Evolutionary conservation across 306 rosid species (phyloP).

Genomic region (Begonia loranthoides): DNA sequence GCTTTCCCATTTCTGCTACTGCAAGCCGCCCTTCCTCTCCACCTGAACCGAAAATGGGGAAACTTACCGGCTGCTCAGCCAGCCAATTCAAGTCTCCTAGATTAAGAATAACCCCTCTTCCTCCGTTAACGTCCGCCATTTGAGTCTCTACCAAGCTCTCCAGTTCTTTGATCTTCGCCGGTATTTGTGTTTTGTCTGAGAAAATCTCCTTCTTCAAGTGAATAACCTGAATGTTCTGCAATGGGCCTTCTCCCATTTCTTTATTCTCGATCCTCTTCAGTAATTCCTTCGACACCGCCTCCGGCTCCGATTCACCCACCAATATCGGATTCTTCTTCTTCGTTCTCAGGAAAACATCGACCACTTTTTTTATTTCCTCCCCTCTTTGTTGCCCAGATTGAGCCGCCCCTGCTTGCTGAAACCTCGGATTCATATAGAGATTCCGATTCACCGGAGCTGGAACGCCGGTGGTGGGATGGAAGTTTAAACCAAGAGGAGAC

Average conservation of each 20-base stretch:
- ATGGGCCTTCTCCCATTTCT: slow-evolving; percentile 45
- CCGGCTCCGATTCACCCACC: slow-evolving; percentile 90
- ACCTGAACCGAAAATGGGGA: slow-evolving; percentile 26
- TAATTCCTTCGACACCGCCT: slow-evolving; percentile 54
- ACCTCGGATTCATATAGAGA: slow-evolving; percentile 65
- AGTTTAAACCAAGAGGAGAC: slow-evolving; percentile 47
- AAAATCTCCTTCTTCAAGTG: slow-evolving; percentile 69
- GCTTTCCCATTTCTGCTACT: slow-evolving; percentile 64
- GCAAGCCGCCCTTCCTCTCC: slow-evolving; percentile 65
- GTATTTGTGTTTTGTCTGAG: slow-evolving; percentile 34
- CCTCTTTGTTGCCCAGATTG: slow-evolving; percentile 40
- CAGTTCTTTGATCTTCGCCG: slow-evolving; percentile 42
- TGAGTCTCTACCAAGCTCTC: slow-evolving; percentile 48
- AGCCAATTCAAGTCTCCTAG: slow-evolving; percentile 94
- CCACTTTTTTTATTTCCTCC: slow-evolving; percentile 54
- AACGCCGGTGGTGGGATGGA: slow-evolving; percentile 28
- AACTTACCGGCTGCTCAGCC: slow-evolving; percentile 56
- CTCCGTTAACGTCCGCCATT: slow-evolving; percentile 17
- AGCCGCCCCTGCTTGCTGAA: slow-evolving; percentile 43
- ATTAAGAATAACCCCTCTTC: slow-evolving; percentile 48
- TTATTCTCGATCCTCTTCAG: slow-evolving; percentile 52
- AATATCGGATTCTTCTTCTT: slow-evolving; percentile 82
- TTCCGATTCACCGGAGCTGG: slow-evolving; percentile 23
- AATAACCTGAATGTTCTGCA: slow-evolving; percentile 39
- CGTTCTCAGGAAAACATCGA: slow-evolving; percentile 42